Evolutionary conservation across 2,329 filamentous ascomycete genomes (phyloP), one percentile per base, ranked within the genome.

Genomic region (Epichloe uncinata): DNA sequence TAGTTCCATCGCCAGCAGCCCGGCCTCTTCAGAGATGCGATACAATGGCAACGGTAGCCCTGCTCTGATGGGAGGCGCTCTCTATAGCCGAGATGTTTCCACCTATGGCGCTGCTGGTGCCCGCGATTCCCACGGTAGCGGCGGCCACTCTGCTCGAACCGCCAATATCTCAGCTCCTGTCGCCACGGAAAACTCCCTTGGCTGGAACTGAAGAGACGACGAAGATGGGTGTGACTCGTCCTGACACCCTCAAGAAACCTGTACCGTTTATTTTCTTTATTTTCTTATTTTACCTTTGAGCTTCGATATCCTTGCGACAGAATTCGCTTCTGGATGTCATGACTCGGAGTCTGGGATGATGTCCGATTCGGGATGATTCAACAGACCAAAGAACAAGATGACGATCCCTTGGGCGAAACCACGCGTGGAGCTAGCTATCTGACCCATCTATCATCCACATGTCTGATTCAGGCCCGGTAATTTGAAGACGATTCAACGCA

Each of bases 161-260:
- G 74, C 75, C 42, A 74, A 84, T 67, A 95, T 96, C 64, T 94
- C 87, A 54, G 87, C 87, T 35, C 90, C 90, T 3, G 85, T 95
- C 55, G 90, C 90, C 66, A 85, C 89, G 3, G 89, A 94, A 73
- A 96, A 96, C 75, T 95, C 88, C 47, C 78, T 96, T 57, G 90
- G 90, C 60, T 96, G 90, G 90, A 95, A 94, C 73, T 96, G 56
- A 66, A 55, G 35, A 48, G 35, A 30, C n/a, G 20, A 53, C 37
- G 45, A 38, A 48, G 40, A 26, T 26, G 22, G 9, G 16, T 16
- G 36, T 16, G n/a, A 20, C 22, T 16, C 36, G 5, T 34, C 26
- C 44, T 51, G 35, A 46, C 16, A 43, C 22, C 7, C 35, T 30
- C 42, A 40, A 53, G 44, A 37, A 46, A 50, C 56, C 48, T 60